Conservation (phyloP, 495 filamentous ascomycete genomes). For the Cercophora sp. region DNA sequence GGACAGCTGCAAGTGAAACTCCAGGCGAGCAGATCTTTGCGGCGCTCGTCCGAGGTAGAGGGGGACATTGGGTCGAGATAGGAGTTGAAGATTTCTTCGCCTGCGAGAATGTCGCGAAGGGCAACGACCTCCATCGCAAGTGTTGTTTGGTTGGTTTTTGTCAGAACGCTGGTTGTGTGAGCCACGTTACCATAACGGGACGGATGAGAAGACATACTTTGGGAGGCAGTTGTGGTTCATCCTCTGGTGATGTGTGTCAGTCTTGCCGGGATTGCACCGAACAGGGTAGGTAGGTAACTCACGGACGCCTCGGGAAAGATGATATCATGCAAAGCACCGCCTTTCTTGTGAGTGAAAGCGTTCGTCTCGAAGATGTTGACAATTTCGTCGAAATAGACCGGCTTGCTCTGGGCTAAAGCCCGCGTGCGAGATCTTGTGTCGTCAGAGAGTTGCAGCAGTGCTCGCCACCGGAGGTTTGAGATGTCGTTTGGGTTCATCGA, state of each 20-base stretch:
- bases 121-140: slow-evolving; percentile 2
- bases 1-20: background rate
- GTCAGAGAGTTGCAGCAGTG: background rate
- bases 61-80: slow-evolving; percentile 4
- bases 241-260: background rate
- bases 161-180: background rate
- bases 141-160: background rate
- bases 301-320: slow-evolving; percentile 10
- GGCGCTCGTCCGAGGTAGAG: background rate
- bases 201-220: background rate
- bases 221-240: slow-evolving; percentile 13
- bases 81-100: slow-evolving; percentile 4
- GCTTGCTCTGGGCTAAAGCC: background rate
- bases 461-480: background rate
- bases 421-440: background rate
- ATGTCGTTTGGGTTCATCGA: background rate
- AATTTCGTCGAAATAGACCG: background rate
- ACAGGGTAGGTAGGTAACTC: background rate
- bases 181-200: background rate
- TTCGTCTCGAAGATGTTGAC: slow-evolving; percentile 11
- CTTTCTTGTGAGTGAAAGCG: slow-evolving; percentile 13
- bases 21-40: background rate
- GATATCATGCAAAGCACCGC: slow-evolving; percentile 1
- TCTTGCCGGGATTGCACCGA: background rate
- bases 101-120: background rate